Evolutionary conservation across 1,284 basidiomycete species (phyloP), one percentile per base, ranked within the genome.

Genomic region (Trichosporon ovoides): DNA sequence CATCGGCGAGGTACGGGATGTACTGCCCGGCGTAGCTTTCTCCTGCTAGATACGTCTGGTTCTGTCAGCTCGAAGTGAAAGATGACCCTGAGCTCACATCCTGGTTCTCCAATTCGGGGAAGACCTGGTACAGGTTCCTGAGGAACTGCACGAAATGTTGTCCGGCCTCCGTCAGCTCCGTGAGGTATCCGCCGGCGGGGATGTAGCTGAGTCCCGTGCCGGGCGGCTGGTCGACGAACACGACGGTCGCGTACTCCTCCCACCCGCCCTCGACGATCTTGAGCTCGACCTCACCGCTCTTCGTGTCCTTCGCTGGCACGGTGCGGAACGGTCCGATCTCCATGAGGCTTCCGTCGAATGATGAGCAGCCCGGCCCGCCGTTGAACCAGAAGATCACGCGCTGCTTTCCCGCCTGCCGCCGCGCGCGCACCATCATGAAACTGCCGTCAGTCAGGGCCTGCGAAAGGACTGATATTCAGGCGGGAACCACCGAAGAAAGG

Each of bases 11-110:
- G 76, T 93, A 95, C 13, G 96, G 95, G 64, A 98, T 94, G 80
- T 91, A 98, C 79, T 97, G 93, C n/a, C 96, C 95, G n/a, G 93
- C 95, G 72, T 87, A 98, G 62, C 88, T 91, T 80, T 97, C 93
- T 55, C 93, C 94, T 0, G 87, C 87, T 10, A 97, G 79, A 74
- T 93, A 96, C 1, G 91, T 94, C 91, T 95, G 11, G 16, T 6
- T n/a, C n/a, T 7, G 46, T 66, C 37, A 68, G 50, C 19, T 19
- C 22, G 35, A 16, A n/a, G n/a, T n/a, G n/a, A 28, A n/a, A 34
- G 11, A 10, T 22, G 4, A 28, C 6, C 7, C 9, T 35, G 51
- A 49, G 82, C 91, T 70, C 69, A 94, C 91, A 73, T 98, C 95
- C 73, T 89, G 83, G 19, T 80, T 79, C 61, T 81, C 72, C 71